Percentiles rank a stretch among this genome's conserved stretches.
These are phyloP conservation scores for Dryas integrifolia DNA, from an alignment of 331 rosid species.

Conservation along the genomic window DNA sequence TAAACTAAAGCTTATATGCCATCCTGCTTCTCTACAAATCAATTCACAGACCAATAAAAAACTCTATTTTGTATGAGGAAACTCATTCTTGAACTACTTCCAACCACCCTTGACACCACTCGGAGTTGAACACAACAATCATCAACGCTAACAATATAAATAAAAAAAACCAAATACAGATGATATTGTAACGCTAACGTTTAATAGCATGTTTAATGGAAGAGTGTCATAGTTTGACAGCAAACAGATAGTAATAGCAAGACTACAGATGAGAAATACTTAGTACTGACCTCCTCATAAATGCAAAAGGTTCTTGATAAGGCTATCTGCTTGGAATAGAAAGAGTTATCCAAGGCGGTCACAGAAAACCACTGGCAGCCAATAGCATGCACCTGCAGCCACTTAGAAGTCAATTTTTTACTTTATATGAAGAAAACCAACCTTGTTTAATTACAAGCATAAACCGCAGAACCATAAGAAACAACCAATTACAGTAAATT, in stretches of 20 bases:
- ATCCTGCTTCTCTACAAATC: background rate
- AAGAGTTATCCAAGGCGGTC: constrained; percentile 41
- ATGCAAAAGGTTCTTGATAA: constrained; percentile 83
- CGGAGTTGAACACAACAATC: too few relatives aligned
- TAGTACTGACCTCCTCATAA: constrained; percentile 69
- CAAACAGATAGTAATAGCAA: constrained; percentile 17
- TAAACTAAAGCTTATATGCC: background rate
- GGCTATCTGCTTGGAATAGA: constrained; percentile 63
- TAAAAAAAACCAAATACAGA: background rate
- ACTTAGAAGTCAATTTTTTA: too few relatives aligned
- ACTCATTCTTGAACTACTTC: background rate
- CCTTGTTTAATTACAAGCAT: too few relatives aligned
- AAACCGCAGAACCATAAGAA: too few relatives aligned
- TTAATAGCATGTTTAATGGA: background rate
- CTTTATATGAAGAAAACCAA: too few relatives aligned
- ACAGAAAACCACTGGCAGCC: constrained; percentile 84
- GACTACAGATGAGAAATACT: constrained; percentile 17
- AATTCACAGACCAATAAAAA: background rate
- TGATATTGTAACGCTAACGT: background rate
- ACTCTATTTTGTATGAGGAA: background rate
- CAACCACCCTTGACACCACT: too few relatives aligned
- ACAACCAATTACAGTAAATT: too few relatives aligned
- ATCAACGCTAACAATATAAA: background rate
- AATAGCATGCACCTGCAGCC: constrained; percentile 57
- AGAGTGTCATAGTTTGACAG: background rate